Evolutionary conservation across 2,329 filamentous ascomycete genomes (phyloP).

Genomic region (Talaromyces sp.): DNA sequence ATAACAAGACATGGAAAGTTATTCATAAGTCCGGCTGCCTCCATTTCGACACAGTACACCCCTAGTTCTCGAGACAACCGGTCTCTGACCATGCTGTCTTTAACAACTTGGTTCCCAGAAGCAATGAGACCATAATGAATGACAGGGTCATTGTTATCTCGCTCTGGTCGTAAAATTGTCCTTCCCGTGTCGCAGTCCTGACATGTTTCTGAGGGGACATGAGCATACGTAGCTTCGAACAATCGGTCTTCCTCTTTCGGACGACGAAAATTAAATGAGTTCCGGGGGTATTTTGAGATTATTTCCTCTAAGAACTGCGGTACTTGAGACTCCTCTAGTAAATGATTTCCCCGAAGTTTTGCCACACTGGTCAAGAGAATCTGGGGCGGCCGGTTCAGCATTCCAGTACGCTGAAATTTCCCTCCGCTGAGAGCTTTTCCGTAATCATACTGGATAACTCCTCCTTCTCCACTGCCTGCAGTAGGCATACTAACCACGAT

Average conservation of each 20-base stretch:
- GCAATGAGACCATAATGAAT: constrained; percentile 20
- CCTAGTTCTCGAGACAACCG: not conserved
- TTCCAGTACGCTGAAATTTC: not conserved
- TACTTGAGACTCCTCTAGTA: not conserved
- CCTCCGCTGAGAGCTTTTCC: not conserved
- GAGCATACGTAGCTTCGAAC: not conserved
- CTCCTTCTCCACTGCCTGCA: not conserved
- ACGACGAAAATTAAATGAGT: not conserved
- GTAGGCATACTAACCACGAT: not conserved
- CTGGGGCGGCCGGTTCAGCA: not conserved
- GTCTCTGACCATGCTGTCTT: constrained; percentile 11
- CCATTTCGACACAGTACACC: constrained; percentile 2
- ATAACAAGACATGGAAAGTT: constrained; percentile 14
- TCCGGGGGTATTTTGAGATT: not conserved
- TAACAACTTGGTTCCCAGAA: constrained; percentile 16
- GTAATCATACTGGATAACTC: not conserved
- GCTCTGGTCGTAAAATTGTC: not conserved
- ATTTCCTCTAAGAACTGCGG: not conserved
- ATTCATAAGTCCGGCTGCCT: constrained; percentile 8
- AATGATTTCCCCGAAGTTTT: not conserved
- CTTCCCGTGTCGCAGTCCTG: not conserved
- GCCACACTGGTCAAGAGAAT: not conserved
- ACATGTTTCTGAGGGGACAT: not conserved
- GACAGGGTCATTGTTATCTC: not conserved
- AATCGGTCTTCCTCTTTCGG: not conserved